Evolutionary conservation across 2,329 filamentous ascomycete species (phyloP).

Genomic region (Chalara sp.): DNA sequence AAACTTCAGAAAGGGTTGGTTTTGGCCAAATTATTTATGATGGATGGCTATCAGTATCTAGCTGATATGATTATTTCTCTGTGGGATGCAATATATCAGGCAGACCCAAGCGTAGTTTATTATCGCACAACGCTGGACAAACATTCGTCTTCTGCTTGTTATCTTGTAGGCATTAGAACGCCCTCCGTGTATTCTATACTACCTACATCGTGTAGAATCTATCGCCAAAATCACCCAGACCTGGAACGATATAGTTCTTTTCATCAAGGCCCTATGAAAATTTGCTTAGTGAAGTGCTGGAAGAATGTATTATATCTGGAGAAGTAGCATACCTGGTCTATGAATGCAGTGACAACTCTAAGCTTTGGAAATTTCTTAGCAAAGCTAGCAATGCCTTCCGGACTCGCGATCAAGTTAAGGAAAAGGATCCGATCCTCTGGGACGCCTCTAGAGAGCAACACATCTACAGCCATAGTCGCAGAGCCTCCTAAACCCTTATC

Average conservation of each 20-base stretch:
- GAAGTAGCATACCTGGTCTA: constrained; percentile 61
- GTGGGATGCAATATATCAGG: too few species aligned
- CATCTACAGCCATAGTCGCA: constrained; percentile 93
- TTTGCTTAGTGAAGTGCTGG: constrained; percentile 5
- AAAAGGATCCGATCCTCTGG: constrained; percentile 94
- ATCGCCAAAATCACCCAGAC: constrained; percentile 91
- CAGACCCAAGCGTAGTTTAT: too few species aligned
- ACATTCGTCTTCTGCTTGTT: too few species aligned
- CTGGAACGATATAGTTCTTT: constrained; percentile 96
- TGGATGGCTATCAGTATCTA: too few species aligned
- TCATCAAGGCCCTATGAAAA: constrained; percentile 70
- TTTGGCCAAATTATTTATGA: too few species aligned
- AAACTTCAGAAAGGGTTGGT: too few species aligned
- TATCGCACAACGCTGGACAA: too few species aligned
- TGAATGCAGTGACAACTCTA: constrained; percentile 89
- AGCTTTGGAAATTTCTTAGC: constrained; percentile 83
- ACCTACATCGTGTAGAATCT: constrained; percentile 83
- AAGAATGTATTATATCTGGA: constrained; percentile 12
- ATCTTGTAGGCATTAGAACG: too few species aligned
- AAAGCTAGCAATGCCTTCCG: constrained; percentile 84
- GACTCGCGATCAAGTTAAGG: constrained; percentile 95
- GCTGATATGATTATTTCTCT: too few species aligned
- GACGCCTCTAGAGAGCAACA: constrained; percentile 82
- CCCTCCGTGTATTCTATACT: too few species aligned
- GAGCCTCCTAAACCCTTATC: constrained; percentile 63